Base-by-base conservation (phyloP, 2,329 filamentous ascomycete genomes). In the Microcera coccophila region DNA sequence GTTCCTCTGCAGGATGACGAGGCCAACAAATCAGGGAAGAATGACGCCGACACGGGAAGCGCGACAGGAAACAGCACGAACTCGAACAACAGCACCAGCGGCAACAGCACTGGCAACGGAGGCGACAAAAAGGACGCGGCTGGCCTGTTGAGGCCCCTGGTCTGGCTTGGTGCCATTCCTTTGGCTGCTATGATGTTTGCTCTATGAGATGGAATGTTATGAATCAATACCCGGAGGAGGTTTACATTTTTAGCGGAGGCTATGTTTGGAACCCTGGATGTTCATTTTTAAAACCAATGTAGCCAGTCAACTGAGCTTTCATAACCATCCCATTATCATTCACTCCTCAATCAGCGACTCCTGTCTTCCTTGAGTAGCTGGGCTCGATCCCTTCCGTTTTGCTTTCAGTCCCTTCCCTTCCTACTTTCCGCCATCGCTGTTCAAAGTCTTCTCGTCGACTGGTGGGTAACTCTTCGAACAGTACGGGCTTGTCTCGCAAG, bases 1-100 rank as follows among this genome's bases (percentile, higher is more conserved):
- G 65, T 68, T 47, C 68, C 68, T 17, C 63, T 77, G 2, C 47
- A 55, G n/a, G 62, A 70, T 29, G 63, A 73, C 44, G 62, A 68
- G 42, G 64, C 65, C 55, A 78, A 78, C 65, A 61, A 62, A 50
- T 62, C 66, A 11, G 72, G 72, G 54, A 68, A 62, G 54, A 74
- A 73, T 61, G 58, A 55, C 14, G 59, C 60, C 39, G 50, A 62
- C 32, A 69, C 64, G 28, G 62, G 62, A 40, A 62, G 54, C 41
- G 55, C 53, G 36, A 54, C 48, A 21, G 45, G 42, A 22, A 49
- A 39, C 17, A 32, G 44, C 31, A 39, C 49, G 33, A 53, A 38
- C 21, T 47, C 56, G 15, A 55, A 49, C 35, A 52, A 52, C 5
- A 41, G 41, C 34, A 33, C 41, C 16, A 24, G 49, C 12, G 44